Conservation (phyloP, 1,139 yeast genomes). For the Lipomyces yarrowii region DNA sequence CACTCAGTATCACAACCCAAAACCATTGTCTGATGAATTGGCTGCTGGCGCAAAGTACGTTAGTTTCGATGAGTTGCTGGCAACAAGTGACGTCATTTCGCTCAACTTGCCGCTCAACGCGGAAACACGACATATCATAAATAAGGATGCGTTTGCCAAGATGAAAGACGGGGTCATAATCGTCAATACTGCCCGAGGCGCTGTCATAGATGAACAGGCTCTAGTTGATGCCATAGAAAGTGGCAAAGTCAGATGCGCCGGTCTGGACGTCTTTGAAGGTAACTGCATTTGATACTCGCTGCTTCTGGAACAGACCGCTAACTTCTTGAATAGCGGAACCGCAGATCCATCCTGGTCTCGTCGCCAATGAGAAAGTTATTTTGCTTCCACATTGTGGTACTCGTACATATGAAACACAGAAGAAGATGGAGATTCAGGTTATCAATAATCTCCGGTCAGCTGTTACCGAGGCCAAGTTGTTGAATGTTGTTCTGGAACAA, state of each 20-base stretch:
- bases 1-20: slow-evolving; percentile 64
- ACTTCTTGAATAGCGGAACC: slow-evolving; percentile 55
- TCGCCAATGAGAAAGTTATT: slow-evolving; percentile 50
- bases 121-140: slow-evolving; percentile 61
- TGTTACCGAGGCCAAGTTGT: slow-evolving; percentile 59
- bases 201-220: slow-evolving; percentile 63
- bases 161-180: slow-evolving; percentile 68
- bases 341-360: slow-evolving; percentile 42
- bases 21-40: slow-evolving; percentile 53
- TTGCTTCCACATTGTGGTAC: slow-evolving; percentile 83
- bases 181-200: slow-evolving; percentile 74
- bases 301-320: slow-evolving; percentile 60
- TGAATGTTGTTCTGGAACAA: slow-evolving; percentile 47
- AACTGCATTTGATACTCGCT: slow-evolving; percentile 46
- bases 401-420: slow-evolving; percentile 59
- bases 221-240: slow-evolving; percentile 58
- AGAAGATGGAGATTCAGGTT: slow-evolving; percentile 58
- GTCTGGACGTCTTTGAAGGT: slow-evolving; percentile 75
- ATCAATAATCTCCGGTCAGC: slow-evolving; percentile 49
- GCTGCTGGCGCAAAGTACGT: slow-evolving; percentile 53
- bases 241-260: slow-evolving; percentile 71
- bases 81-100: slow-evolving; percentile 59
- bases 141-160: slow-evolving; percentile 53
- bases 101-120: slow-evolving; percentile 64
- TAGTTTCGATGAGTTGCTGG: slow-evolving; percentile 58